Evolutionary conservation across 129 eudicot species (phyloP).

Genomic region (Ambrosia artemisiifolia): DNA sequence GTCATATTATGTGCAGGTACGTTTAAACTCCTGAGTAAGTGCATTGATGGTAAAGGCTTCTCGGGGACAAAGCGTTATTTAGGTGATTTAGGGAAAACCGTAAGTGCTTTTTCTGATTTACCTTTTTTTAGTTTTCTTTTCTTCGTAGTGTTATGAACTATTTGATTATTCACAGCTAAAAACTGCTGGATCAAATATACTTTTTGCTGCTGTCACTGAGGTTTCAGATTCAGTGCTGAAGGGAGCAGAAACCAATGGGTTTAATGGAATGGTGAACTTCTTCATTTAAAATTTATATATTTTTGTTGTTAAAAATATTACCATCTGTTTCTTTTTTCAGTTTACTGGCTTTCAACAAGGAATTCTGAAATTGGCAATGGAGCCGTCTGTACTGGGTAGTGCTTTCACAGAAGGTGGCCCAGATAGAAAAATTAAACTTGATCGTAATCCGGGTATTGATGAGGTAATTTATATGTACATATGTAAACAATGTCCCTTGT

Average conservation of each 20-base stretch:
- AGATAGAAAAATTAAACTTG: slow-evolving; percentile 90
- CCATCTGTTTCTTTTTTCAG: slow-evolving; percentile 33
- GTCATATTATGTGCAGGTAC: slow-evolving; percentile 53
- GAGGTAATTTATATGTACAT: slow-evolving; percentile 52
- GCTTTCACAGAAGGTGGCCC: slow-evolving; percentile 99
- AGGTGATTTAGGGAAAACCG: slow-evolving; percentile 96
- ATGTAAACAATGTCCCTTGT: not conserved
- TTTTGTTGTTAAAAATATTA: not conserved
- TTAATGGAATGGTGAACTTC: slow-evolving; percentile 74
- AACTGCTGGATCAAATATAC: slow-evolving; percentile 88
- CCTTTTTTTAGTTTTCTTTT: not conserved
- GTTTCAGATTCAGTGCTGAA: slow-evolving; percentile 83
- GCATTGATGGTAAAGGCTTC: slow-evolving; percentile 79
- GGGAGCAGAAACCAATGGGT: slow-evolving; percentile 94
- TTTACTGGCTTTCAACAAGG: slow-evolving; percentile 91
- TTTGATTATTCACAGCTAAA: slow-evolving; percentile 65
- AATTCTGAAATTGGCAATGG: slow-evolving; percentile 90
- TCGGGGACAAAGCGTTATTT: slow-evolving; percentile 95
- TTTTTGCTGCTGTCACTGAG: slow-evolving; percentile 89
- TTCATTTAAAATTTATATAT: not conserved
- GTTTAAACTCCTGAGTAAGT: slow-evolving; percentile 85
- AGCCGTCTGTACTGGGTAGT: slow-evolving; percentile 83
- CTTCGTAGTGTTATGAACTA: slow-evolving; percentile 10
- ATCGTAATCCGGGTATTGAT: slow-evolving; percentile 88
- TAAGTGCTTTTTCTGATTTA: slow-evolving; percentile 35